A percentile compares a stretch with the other conserved stretches of the same genome.
These are phyloP conservation scores for Nannochloropsis granulata DNA, from an alignment of 108 stramenopile species.

Conservation along the genomic window DNA sequence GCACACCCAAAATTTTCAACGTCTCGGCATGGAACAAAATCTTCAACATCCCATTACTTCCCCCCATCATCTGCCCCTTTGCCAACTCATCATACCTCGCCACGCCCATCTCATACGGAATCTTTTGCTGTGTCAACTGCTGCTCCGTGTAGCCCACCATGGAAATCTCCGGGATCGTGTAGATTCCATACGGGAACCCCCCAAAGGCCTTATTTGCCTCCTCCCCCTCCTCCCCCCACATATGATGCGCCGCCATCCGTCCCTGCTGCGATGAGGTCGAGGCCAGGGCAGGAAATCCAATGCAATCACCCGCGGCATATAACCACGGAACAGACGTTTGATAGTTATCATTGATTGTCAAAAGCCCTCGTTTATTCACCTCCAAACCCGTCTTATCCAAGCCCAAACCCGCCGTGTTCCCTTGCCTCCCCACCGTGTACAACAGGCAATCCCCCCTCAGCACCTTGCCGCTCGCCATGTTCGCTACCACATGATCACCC, in stretches of 20 bases:
- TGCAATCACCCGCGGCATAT: constrained; percentile 28
- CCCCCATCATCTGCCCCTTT: not conserved
- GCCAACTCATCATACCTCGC: not conserved
- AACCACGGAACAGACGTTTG: constrained; percentile 13
- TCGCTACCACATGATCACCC: constrained; percentile 3
- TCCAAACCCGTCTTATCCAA: constrained; percentile 2
- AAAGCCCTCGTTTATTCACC: constrained; percentile 17
- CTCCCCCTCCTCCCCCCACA: constrained; percentile 10
- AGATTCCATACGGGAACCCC: not conserved
- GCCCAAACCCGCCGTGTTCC: not conserved
- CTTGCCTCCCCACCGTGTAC: constrained; percentile 16
- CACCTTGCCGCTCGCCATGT: constrained; percentile 12
- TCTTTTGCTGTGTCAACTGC: not conserved
- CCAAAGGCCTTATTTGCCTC: not conserved
- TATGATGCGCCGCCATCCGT: constrained; percentile 16
- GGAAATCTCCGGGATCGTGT: not conserved
- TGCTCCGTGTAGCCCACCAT: not conserved
- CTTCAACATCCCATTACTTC: not conserved
- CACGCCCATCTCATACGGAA: not conserved
- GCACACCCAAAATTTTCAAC: not conserved
- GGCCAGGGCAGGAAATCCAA: constrained; percentile 31
- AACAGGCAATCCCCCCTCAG: constrained; percentile 15
- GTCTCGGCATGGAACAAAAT: not conserved
- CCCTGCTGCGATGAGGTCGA: constrained; percentile 34
- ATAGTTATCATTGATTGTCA: constrained; percentile 24